A percentile compares a stretch with the other conserved stretches of the same genome.
Evolutionary conservation across 768 basidiomycete species (phyloP).

Genomic region (Mycena rosella): DNA sequence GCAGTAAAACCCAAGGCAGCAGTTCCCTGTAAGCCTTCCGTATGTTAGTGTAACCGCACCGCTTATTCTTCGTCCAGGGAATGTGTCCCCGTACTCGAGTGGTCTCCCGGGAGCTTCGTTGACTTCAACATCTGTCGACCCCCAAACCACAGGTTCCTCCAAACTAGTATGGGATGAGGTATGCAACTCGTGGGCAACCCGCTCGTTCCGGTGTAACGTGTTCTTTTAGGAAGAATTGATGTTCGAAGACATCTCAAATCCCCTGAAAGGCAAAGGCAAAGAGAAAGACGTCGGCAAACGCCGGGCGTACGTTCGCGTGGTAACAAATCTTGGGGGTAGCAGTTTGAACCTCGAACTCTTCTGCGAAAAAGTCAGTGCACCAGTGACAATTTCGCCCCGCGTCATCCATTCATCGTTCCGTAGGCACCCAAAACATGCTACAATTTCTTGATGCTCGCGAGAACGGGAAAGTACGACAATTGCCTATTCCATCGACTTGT

Average conservation of each 20-base stretch:
- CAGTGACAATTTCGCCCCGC: background rate
- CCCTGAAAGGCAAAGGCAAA: constrained; percentile 87
- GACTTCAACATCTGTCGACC: constrained; percentile 92
- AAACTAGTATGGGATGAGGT: constrained; percentile 97
- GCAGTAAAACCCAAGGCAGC: constrained; percentile 65
- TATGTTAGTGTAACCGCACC: background rate
- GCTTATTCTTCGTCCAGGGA: constrained; percentile 66
- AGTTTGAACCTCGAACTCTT: constrained; percentile 88
- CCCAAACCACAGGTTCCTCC: constrained; percentile 69
- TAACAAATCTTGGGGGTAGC: constrained; percentile 90
- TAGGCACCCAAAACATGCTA: constrained; percentile 99
- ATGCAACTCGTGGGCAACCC: constrained; percentile 25
- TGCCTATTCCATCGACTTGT: constrained; percentile 93
- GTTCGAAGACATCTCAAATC: constrained; percentile 93
- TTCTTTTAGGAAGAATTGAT: constrained; percentile 87
- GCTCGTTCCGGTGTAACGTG: background rate
- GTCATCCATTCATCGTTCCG: constrained; percentile 2
- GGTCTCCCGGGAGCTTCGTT: constrained; percentile 93
- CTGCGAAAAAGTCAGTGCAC: constrained; percentile 80
- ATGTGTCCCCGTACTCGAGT: constrained; percentile 90
- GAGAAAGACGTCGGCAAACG: constrained; percentile 94
- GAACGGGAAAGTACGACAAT: constrained; percentile 90
- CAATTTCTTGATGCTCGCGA: constrained; percentile 96
- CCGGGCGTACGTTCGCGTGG: constrained; percentile 95
- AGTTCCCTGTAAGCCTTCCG: constrained; percentile 70